A percentile compares a stretch with the other conserved stretches of the same genome.
phyloP scores from a whole-genome alignment of 2,329 filamentous ascomycete species.

The Ceratocystis harringtonii region DNA sequence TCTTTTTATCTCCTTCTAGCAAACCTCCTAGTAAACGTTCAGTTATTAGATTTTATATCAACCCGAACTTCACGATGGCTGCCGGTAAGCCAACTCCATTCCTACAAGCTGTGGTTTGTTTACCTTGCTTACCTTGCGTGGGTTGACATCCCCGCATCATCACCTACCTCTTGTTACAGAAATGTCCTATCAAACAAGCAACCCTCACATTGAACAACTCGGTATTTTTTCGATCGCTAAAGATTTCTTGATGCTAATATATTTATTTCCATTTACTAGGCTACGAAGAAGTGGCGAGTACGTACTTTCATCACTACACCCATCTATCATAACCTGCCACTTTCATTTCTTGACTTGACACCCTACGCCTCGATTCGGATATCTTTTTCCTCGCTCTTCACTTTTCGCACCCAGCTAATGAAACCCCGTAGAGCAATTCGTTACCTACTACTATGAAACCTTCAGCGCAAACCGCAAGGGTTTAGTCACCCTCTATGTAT shows the following conservation, averaged over 20 bases:
- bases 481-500: slow-evolving; percentile 66
- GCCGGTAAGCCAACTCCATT: slow-evolving; percentile 21
- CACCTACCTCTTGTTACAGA: neutral
- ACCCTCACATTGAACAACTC: neutral
- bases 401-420: neutral
- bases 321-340: neutral
- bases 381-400: neutral
- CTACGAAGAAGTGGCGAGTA: slow-evolving; percentile 35
- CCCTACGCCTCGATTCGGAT: neutral
- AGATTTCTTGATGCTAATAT: neutral
- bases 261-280: slow-evolving; percentile 22
- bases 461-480: slow-evolving; percentile 59
- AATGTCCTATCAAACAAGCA: neutral
- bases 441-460: slow-evolving; percentile 76
- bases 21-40: slow-evolving; percentile 1
- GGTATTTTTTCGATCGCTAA: too few relatives aligned
- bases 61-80: slow-evolving; percentile 24
- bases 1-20: neutral
- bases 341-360: neutral
- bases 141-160: neutral
- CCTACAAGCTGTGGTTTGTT: neutral
- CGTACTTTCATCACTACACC: slow-evolving; percentile 20
- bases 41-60: neutral
- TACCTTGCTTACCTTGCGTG: neutral
- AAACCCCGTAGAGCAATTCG: slow-evolving; percentile 56